A percentile compares a stretch with the other conserved stretches of the same genome.
These are phyloP conservation scores for Botrytis pseudocinerea DNA, from an alignment of 2,329 filamentous ascomycete species.

Conservation along the genomic window DNA sequence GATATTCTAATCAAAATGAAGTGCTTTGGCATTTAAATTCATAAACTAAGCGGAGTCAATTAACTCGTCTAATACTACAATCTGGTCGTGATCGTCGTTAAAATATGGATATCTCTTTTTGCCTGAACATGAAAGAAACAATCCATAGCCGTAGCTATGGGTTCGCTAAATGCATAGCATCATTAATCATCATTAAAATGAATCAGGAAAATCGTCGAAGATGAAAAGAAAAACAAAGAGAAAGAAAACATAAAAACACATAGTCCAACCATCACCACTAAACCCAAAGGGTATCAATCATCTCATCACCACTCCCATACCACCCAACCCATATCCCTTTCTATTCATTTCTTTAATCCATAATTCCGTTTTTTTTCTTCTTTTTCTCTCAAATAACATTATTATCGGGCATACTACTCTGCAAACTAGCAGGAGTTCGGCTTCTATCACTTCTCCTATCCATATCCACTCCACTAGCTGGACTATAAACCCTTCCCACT, in stretches of 20 bases:
- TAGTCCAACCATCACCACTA: slow-evolving; percentile 8
- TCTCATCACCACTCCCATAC: neutral
- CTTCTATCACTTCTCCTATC: slow-evolving; percentile 29
- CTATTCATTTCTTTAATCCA: slow-evolving; percentile 13
- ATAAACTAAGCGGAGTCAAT: slow-evolving; percentile 13
- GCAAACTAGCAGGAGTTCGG: slow-evolving; percentile 34
- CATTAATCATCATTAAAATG: slow-evolving; percentile 14
- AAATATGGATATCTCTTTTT: slow-evolving; percentile 20
- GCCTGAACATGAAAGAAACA: neutral
- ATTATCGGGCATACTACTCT: slow-evolving; percentile 39
- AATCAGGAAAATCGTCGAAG: slow-evolving; percentile 10
- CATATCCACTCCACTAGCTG: slow-evolving; percentile 25
- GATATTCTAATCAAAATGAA: neutral
- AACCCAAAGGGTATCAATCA: slow-evolving; percentile 16
- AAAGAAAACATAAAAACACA: slow-evolving; percentile 6
- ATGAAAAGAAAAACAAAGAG: neutral
- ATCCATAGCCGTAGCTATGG: neutral
- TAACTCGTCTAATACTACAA: slow-evolving; percentile 13
- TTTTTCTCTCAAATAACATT: slow-evolving; percentile 33
- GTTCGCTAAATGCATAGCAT: slow-evolving; percentile 14
- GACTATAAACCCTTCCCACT: slow-evolving; percentile 33
- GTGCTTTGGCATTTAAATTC: slow-evolving; percentile 3
- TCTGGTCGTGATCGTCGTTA: slow-evolving; percentile 19
- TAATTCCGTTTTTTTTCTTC: neutral
- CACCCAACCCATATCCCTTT: neutral